Conservation (phyloP, 495 filamentous ascomycete genomes). For the Talaromyces thailandensis region DNA sequence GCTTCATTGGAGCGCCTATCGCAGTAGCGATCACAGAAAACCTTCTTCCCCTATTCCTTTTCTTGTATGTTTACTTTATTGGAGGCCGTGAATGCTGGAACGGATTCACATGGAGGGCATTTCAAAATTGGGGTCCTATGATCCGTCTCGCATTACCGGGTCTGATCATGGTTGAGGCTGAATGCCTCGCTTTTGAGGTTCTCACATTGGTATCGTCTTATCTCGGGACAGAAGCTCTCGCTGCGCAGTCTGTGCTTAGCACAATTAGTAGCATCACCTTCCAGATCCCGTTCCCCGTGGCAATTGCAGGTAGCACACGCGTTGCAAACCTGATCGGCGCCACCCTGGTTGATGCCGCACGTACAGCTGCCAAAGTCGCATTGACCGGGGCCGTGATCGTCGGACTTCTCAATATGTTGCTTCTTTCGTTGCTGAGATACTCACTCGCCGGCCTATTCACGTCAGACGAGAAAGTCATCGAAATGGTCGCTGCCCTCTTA, state of each 20-base stretch:
- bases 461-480: slow-evolving; percentile 67
- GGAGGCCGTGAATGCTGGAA: slow-evolving; percentile 65
- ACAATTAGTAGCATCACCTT: slow-evolving; percentile 53
- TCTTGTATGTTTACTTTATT: slow-evolving; percentile 57
- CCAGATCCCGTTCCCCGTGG: slow-evolving; percentile 59
- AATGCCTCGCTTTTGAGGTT: slow-evolving; percentile 79
- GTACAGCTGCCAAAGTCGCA: slow-evolving; percentile 59
- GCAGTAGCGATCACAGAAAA: slow-evolving; percentile 76
- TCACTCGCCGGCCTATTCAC: slow-evolving; percentile 76
- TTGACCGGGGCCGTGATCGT: slow-evolving; percentile 56
- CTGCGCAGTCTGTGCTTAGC: slow-evolving; percentile 57
- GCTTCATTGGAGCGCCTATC: slow-evolving; percentile 77
- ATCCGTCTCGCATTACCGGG: slow-evolving; percentile 76
- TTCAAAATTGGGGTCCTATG: slow-evolving; percentile 83
- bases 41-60: slow-evolving; percentile 66
- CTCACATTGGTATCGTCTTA: slow-evolving; percentile 64
- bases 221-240: slow-evolving; percentile 59
- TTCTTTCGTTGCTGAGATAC: slow-evolving; percentile 54
- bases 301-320: slow-evolving; percentile 54
- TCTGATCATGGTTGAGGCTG: slow-evolving; percentile 86
- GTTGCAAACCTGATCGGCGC: slow-evolving; percentile 63
- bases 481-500: slow-evolving; percentile 59
- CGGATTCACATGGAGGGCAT: slow-evolving; percentile 59
- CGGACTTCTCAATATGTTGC: slow-evolving; percentile 64
- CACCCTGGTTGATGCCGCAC: slow-evolving; percentile 59